Percentiles rank a stretch among this genome's conserved stretches.
Conservation (phyloP, 352 stramenopile species). For the Pythium plurisporium region DNA sequence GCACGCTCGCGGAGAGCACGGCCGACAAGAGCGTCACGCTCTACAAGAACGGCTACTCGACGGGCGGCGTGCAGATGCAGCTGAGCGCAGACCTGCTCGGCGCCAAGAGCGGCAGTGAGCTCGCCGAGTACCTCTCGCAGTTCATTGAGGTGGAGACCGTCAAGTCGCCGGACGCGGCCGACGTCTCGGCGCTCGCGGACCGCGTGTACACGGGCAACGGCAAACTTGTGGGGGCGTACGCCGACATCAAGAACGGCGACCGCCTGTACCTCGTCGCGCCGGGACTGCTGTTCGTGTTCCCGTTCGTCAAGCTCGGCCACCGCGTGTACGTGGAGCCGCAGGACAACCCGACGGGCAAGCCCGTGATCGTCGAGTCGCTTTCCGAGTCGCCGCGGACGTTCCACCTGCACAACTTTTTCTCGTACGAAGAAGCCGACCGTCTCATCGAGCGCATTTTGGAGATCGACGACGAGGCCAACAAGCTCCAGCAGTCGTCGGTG, state of each 20-base stretch:
- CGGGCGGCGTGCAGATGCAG: conserved; percentile 65
- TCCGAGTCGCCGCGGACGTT: conserved; percentile 83
- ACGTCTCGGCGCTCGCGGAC: conserved; percentile 44
- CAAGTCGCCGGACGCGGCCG: conserved; percentile 19
- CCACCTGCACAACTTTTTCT: conserved; percentile 87
- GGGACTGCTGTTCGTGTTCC: conserved; percentile 68
- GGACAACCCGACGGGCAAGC: conserved; percentile 49
- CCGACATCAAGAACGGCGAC: conserved; percentile 48
- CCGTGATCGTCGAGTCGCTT: conserved; percentile 70
- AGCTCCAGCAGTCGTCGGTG: conserved; percentile 79
- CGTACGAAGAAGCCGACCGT: conserved; percentile 65
- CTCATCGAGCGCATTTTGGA: conserved; percentile 76
- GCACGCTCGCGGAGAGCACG: conserved; percentile 35
- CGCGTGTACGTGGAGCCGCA: conserved; percentile 49
- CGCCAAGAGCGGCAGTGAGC: conserved; percentile 38
- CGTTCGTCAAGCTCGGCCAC: conserved; percentile 78
- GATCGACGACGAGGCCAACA: conserved; percentile 79
- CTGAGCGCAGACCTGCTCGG: conserved; percentile 55
- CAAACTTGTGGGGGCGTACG: conserved; percentile 44
- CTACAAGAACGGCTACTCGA: conserved; percentile 79
- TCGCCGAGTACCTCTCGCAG: conserved; percentile 78
- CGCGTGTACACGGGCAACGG: conserved; percentile 71
- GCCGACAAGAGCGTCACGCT: conserved; percentile 65
- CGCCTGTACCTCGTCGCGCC: conserved; percentile 72
- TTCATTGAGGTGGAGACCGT: conserved; percentile 70